Conservation (phyloP, 176 grass and related monocot species). For the Guadua angustifolia region DNA sequence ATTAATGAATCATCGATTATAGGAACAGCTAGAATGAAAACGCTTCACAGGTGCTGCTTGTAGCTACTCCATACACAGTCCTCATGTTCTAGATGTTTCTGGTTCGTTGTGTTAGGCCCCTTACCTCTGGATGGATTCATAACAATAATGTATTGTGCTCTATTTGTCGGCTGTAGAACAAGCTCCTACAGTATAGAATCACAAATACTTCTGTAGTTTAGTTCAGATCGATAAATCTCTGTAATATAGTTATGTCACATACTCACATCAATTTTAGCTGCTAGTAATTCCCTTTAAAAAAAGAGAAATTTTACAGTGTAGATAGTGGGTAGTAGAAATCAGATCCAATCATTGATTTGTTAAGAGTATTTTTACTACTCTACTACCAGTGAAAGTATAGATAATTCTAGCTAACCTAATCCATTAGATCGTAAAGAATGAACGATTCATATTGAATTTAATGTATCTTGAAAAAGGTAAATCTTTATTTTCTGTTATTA, state of each 20-base stretch:
- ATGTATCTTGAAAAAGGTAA: no score
- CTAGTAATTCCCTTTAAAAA: neutral
- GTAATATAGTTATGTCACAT: neutral
- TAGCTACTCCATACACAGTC: slow-evolving; percentile 22
- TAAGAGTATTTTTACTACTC: no score
- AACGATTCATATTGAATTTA: no score
- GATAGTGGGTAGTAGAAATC: no score
- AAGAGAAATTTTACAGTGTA: neutral
- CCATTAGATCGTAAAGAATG: no score
- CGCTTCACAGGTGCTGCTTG: slow-evolving; percentile 25
- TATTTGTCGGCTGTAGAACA: neutral
- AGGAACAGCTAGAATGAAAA: slow-evolving; percentile 27
- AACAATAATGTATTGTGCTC: slow-evolving; percentile 33
- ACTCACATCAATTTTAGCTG: neutral
- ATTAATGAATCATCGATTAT: slow-evolving; percentile 18
- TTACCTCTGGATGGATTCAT: slow-evolving; percentile 4
- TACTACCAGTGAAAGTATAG: no score
- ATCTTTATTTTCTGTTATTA: neutral
- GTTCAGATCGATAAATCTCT: slow-evolving; percentile 9
- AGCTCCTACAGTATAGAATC: slow-evolving; percentile 12
- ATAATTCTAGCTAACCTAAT: no score
- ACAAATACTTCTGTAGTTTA: slow-evolving; percentile 12
- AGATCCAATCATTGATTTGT: no score
- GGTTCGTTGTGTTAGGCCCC: slow-evolving; percentile 5
- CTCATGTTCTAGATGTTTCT: slow-evolving; percentile 18